Evolutionary conservation across 306 rosid genomes (phyloP), one percentile per base, ranked within the genome.

Genomic region (Lathyrus aphaca): DNA sequence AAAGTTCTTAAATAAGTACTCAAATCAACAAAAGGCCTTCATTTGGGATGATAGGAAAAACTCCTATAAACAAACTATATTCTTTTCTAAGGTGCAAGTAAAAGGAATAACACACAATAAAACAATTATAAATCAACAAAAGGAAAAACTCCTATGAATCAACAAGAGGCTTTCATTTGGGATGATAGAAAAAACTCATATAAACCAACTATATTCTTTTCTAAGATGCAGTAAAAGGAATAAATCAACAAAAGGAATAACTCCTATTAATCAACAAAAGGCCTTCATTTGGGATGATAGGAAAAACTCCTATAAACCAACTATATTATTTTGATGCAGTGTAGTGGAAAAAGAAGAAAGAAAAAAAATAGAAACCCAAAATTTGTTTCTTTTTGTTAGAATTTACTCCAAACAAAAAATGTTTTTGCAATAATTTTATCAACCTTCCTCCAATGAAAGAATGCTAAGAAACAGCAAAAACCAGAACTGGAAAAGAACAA

Each of bases 401-500:
- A 66, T 48, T 57, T 40, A 58, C 5, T 35, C 27, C 25, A 15
- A 59, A 15, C 2, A 35, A 4, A 32, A 30, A 58, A 32, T 32
- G 14, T 43, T 14, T 30, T 14, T 39, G 30, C 32, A 44, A 25
- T 64, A 46, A 60, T 63, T 17, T 48, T 45, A 62, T 74, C 68
- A 62, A 45, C 63, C 14, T 48, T 38, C 43, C 43, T 21, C 12
- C 49, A 14, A 1, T 12, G 43, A 62, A 63, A 44, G 7, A 59
- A 19, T 50, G 63, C 15, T n/a, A 72, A 66, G n/a, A 8, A 64
- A 57, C 61, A 48, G 61, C 14, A 17, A 12, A 32, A 65, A 46
- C 40, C 74, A 27, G 19, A 64, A 46, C 43, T 40, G 10, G 30
- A 51, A 19, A 3, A 4, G 45, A 63, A 10, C 29, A 51, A 19